phyloP scores from a whole-genome alignment of 805 yeast genomes.

The Metschnikowia santaceciliae region DNA sequence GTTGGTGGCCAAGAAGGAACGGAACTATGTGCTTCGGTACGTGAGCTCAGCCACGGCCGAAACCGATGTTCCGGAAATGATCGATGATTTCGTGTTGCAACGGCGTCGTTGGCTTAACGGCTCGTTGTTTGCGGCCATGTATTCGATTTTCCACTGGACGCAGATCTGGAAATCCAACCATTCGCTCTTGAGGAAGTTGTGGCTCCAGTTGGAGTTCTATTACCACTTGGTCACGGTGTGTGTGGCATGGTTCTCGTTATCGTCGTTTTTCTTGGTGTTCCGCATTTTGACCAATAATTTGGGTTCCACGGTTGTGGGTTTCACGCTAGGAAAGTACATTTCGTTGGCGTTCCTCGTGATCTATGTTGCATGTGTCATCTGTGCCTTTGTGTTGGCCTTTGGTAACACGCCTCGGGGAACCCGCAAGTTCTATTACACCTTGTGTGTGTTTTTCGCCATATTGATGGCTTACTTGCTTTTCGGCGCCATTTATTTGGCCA shows the following conservation, averaged over 20 bases:
- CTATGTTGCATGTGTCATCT: slow-evolving; percentile 72
- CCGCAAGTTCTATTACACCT: slow-evolving; percentile 65
- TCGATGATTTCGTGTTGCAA: slow-evolving; percentile 92
- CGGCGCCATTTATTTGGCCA: slow-evolving; percentile 79
- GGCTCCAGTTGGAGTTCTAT: slow-evolving; percentile 81
- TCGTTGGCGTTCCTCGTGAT: slow-evolving; percentile 82
- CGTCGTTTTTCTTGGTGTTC: slow-evolving; percentile 89
- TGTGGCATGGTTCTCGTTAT: slow-evolving; percentile 89
- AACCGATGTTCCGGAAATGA: slow-evolving; percentile 93
- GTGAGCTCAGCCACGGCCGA: slow-evolving; percentile 93
- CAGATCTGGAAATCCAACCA: slow-evolving; percentile 90
- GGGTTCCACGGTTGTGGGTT: slow-evolving; percentile 56
- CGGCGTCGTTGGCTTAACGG: slow-evolving; percentile 99
- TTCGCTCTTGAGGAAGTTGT: slow-evolving; percentile 70
- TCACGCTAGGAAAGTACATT: slow-evolving; percentile 70
- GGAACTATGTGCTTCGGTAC: slow-evolving; percentile 86
- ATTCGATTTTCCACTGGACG: slow-evolving; percentile 78
- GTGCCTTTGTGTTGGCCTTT: slow-evolving; percentile 84
- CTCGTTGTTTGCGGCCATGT: slow-evolving; percentile 93
- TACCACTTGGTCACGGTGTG: slow-evolving; percentile 78
- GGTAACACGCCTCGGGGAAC: slow-evolving; percentile 96
- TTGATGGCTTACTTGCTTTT: slow-evolving; percentile 86
- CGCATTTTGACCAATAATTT: slow-evolving; percentile 78
- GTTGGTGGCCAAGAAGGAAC: slow-evolving; percentile 62
- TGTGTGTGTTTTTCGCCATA: slow-evolving; percentile 77